A percentile compares a stretch with the other conserved stretches of the same genome.
These are phyloP conservation scores for Staphylotrichum longicolle DNA, from an alignment of 495 filamentous ascomycete genomes.

Conservation along the genomic window DNA sequence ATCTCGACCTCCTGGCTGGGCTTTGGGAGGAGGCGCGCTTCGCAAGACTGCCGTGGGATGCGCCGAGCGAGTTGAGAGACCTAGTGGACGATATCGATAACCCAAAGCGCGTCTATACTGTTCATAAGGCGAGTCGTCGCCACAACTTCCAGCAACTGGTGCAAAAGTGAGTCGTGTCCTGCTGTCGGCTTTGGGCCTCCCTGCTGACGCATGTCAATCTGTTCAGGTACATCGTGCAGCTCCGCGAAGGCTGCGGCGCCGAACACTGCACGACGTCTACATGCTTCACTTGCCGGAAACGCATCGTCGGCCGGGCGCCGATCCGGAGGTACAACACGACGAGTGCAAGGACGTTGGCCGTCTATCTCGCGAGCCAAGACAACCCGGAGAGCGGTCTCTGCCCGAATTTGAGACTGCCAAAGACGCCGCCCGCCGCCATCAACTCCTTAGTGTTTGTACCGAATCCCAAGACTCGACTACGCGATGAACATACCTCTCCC, in stretches of 20 bases:
- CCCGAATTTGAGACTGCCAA: constrained; percentile 46
- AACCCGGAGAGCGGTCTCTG: constrained; percentile 75
- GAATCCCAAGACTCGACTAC: constrained; percentile 26
- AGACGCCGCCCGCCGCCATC: constrained; percentile 39
- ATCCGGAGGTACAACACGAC: constrained; percentile 67
- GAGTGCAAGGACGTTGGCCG: constrained; percentile 75
- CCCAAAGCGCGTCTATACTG: constrained; percentile 51
- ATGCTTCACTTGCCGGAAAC: constrained; percentile 74
- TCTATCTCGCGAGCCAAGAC: constrained; percentile 74
- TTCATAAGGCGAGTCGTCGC: constrained; percentile 51
- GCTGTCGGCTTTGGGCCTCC: constrained; percentile 3
- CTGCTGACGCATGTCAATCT: constrained; percentile 21
- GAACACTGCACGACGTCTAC: constrained; percentile 70
- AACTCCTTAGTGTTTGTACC: constrained; percentile 40
- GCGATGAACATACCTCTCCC: constrained; percentile 19
- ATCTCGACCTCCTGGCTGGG: constrained; percentile 44
- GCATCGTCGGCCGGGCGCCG: constrained; percentile 60
- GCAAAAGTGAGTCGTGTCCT: constrained; percentile 45
- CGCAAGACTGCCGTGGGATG: constrained; percentile 50
- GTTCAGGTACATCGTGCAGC: constrained; percentile 74
- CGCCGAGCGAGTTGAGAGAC: constrained; percentile 50
- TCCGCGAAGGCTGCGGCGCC: constrained; percentile 76
- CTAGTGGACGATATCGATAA: constrained; percentile 51
- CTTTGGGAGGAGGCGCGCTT: constrained; percentile 54
- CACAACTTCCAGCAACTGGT: constrained; percentile 55